Evolutionary conservation across 2,329 filamentous ascomycete genomes (phyloP).

Genomic region (Neonectria punicea): DNA sequence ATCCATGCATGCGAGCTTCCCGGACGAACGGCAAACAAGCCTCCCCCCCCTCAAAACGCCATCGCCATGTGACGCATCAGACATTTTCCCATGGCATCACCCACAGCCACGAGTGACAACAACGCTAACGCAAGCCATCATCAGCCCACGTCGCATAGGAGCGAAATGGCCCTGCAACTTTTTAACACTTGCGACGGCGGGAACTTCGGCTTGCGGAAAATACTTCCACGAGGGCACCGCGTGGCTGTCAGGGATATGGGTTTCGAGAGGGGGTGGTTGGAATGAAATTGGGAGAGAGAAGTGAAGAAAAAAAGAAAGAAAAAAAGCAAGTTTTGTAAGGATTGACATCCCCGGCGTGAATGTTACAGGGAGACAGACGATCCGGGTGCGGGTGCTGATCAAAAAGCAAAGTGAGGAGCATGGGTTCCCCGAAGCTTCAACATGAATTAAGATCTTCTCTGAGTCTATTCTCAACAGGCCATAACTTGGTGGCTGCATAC

Average conservation of each 20-base stretch:
- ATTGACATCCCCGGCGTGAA: not conserved
- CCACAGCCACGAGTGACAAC: not conserved
- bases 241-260: not conserved
- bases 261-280: not conserved
- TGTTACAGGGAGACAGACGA: not conserved
- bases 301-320: no score
- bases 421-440: not conserved
- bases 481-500: no score
- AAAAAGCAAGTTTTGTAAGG: not conserved
- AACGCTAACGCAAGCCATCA: not conserved
- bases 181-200: not conserved
- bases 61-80: slow-evolving; percentile 1
- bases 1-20: not conserved
- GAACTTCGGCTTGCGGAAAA: not conserved
- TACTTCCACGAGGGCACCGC: not conserved
- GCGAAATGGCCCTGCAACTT: not conserved
- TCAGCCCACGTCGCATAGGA: not conserved
- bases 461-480: no score
- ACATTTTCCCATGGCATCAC: not conserved
- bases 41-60: not conserved
- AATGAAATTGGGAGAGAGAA: not conserved
- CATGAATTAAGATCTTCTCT: not conserved
- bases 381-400: not conserved
- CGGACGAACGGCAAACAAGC: not conserved
- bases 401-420: not conserved